Base-by-base conservation (phyloP, 306 rosid genomes). In the Cyamopsis tetragonoloba region DNA sequence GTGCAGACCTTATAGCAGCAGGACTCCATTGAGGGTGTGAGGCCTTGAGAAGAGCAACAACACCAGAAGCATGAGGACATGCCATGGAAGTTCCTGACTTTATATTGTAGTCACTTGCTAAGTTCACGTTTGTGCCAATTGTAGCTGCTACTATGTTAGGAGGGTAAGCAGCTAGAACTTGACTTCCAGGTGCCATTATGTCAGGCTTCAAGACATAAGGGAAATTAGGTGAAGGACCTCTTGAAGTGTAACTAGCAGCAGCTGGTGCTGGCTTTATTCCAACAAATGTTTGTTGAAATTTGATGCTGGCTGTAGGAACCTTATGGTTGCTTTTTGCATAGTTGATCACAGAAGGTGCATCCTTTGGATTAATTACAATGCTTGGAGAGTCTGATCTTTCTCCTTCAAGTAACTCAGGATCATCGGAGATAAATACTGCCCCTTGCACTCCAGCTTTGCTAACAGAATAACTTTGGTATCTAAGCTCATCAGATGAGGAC, bases 241-340 rank as follows among this genome's bases (percentile, higher is more conserved):
- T 79, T 17, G 87, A 72, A 51, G 70, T 53, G 44, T 78, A 83
- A 22, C 1, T 10, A 1, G 84, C 70, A 22, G 50, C 78, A 35
- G 61, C 54, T 24, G 78, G 88, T 73, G 88, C 80, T 54, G 80
- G 71, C 70, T 61, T 69, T 17, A 22, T 64, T 10, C 84, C 82
- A 2, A 58, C 14, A 70, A 35, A 50, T 37, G 82, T 83, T 51
- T 73, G 42, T 8, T 69, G 73, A 23, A 83, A 76, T 2, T 58
- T 79, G 41, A 81, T 76, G 65, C 41, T 46, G 3, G 51, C 81
- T 13, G 32, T 42, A 1, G 79, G 81, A n/a, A n/a, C n/a, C 1
- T 20, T 14, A 1, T 28, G 2, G 12, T 31, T 39, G 38, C 7
- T 68, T 23, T 54, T 30, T 39, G 60, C 72, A 26, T 75, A 73